Evolutionary conservation across 345 rosid species (phyloP).

Genomic region (Gossypium ekmanianum): DNA sequence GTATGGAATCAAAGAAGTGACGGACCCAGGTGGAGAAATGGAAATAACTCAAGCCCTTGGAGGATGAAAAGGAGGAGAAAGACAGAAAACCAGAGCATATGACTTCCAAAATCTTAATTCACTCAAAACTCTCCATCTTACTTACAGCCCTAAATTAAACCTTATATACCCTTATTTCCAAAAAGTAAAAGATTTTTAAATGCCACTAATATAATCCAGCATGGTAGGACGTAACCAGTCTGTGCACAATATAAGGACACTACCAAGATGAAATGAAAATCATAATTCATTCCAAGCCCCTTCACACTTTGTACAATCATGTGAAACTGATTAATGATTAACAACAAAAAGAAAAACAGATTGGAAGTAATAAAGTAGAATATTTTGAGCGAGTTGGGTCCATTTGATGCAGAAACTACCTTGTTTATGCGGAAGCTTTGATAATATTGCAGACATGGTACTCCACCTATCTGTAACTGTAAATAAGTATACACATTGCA

Average conservation of each 20-base stretch:
- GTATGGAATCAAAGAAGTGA: background rate
- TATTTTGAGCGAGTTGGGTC: background rate
- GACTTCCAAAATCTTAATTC: background rate
- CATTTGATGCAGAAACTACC: slow-evolving; percentile 39
- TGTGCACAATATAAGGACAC: background rate
- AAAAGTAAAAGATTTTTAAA: background rate
- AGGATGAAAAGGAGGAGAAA: background rate
- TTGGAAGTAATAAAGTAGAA: background rate
- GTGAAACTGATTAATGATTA: background rate
- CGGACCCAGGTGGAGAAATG: background rate
- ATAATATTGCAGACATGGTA: slow-evolving; percentile 72
- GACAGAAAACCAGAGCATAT: background rate
- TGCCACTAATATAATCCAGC: background rate
- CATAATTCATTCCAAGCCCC: background rate
- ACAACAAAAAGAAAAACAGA: background rate
- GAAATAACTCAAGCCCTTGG: background rate
- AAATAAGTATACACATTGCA: slow-evolving; percentile 77
- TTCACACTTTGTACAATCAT: background rate
- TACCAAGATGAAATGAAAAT: slow-evolving; percentile 6
- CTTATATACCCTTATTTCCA: background rate
- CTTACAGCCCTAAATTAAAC: background rate
- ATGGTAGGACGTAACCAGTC: background rate
- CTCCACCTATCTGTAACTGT: slow-evolving; percentile 77
- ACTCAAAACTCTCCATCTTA: background rate
- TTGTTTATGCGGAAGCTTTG: slow-evolving; percentile 72